phyloP scores from a whole-genome alignment of 1,139 yeast genomes.

The Yamadazyma epiphylla region DNA sequence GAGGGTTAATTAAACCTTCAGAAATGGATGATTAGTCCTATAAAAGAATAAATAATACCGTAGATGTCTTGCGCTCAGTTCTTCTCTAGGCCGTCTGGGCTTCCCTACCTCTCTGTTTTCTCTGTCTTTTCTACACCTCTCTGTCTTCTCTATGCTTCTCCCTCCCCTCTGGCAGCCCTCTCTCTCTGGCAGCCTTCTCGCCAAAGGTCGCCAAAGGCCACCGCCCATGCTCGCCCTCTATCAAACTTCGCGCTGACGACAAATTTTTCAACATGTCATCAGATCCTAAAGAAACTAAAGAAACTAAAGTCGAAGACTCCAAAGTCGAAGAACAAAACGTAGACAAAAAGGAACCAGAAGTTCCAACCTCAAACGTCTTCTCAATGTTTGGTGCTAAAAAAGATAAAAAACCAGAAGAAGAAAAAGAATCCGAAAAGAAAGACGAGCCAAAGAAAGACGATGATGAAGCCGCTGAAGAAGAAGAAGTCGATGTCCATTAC shows the following conservation, averaged over 20 bases:
- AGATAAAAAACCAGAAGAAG: constrained; percentile 52
- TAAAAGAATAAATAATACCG: no score
- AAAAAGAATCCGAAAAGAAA: constrained; percentile 25
- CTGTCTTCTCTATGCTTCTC: no score
- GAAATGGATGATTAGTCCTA: constrained; percentile 79
- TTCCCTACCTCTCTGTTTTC: no score
- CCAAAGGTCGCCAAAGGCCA: no score
- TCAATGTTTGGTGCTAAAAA: constrained; percentile 90
- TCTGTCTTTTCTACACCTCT: no score
- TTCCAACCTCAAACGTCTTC: constrained; percentile 77
- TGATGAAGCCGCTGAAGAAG: constrained; percentile 71
- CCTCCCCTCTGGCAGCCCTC: no score
- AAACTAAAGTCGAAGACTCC: constrained; percentile 21
- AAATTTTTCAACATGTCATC: constrained; percentile 21
- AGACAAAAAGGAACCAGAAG: constrained; percentile 25
- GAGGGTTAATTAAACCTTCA: constrained; percentile 94
- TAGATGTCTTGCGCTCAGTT: no score
- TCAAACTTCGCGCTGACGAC: no score
- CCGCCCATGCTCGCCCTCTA: no score
- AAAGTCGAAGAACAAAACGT: constrained; percentile 12
- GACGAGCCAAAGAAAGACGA: constrained; percentile 32
- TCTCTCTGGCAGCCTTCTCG: no score
- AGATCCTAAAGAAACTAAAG: constrained; percentile 31
- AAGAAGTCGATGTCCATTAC: constrained; percentile 91
- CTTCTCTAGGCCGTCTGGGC: no score